These are phyloP conservation scores for Aspergillus pseudotamarii DNA, from an alignment of 2,329 filamentous ascomycete genomes.

Conservation along the genomic window DNA sequence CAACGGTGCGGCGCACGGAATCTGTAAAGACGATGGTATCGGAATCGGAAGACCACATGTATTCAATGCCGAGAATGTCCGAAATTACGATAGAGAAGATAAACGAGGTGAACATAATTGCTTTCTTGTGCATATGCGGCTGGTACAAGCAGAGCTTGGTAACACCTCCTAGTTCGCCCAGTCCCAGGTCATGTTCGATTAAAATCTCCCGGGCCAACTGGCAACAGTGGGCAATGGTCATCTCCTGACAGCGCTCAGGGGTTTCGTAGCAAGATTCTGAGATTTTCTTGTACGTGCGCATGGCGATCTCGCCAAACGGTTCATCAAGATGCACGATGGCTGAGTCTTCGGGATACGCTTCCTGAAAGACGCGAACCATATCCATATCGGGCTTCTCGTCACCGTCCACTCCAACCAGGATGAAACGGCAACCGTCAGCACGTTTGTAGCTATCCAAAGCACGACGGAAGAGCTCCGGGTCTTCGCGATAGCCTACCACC, in stretches of 20 bases:
- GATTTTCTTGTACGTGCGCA: constrained; percentile 14
- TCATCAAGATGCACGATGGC: constrained; percentile 28
- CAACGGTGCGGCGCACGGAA: constrained; percentile 32
- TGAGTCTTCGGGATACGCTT: constrained; percentile 28
- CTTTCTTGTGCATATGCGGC: constrained; percentile 44
- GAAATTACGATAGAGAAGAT: constrained; percentile 38
- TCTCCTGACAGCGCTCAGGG: constrained; percentile 18
- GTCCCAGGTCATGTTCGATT: constrained; percentile 18
- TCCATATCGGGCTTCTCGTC: constrained; percentile 31
- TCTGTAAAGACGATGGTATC: constrained; percentile 37
- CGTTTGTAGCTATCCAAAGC: constrained; percentile 34
- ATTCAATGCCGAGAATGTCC: constrained; percentile 36
- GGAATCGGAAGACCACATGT: constrained; percentile 42
- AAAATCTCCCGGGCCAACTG: constrained; percentile 25
- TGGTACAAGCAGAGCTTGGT: constrained; percentile 36
- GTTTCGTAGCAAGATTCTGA: not conserved
- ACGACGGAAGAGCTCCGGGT: constrained; percentile 29
- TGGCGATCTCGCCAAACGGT: constrained; percentile 30
- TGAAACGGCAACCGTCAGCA: constrained; percentile 25
- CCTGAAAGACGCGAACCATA: constrained; percentile 32
- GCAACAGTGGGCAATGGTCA: constrained; percentile 27
- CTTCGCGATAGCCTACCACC: constrained; percentile 37
- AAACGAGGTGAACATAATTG: constrained; percentile 43
- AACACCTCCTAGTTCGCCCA: constrained; percentile 16
- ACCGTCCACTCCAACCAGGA: constrained; percentile 35